Percentiles rank a stretch among this genome's conserved stretches.
Evolutionary conservation across 129 eudicot genomes (phyloP).

Genomic region (Artemisia annua): DNA sequence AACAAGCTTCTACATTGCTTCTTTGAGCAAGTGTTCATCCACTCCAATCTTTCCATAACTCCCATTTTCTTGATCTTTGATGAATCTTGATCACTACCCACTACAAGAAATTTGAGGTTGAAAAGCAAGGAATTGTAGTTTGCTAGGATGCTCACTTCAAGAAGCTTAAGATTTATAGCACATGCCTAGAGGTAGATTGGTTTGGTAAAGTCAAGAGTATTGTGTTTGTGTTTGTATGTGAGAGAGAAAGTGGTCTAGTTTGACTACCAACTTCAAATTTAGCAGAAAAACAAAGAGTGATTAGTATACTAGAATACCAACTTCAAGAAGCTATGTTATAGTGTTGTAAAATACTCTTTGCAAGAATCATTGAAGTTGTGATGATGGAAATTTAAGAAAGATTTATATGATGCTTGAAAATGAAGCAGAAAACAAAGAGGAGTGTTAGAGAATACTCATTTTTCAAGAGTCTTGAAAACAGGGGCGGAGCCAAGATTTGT

Average conservation of each 20-base stretch:
- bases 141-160: slow-evolving; percentile 19
- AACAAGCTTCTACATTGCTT: slow-evolving; percentile 57
- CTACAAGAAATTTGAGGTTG: slow-evolving; percentile 18
- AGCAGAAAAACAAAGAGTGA: slow-evolving; percentile 1
- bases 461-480: slow-evolving; percentile 30
- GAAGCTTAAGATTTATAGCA: slow-evolving; percentile 27
- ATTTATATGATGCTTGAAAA: slow-evolving; percentile 11
- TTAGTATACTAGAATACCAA: too few species aligned
- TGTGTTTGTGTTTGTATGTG: too few species aligned
- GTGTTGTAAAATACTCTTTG: slow-evolving; percentile 4
- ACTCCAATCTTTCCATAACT: slow-evolving; percentile 32
- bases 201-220: slow-evolving; percentile 10
- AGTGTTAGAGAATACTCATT: not conserved
- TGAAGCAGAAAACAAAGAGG: slow-evolving; percentile 16
- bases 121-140: slow-evolving; percentile 1
- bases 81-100: slow-evolving; percentile 19
- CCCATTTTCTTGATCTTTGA: slow-evolving; percentile 32
- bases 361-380: slow-evolving; percentile 16
- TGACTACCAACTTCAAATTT: slow-evolving; percentile 30
- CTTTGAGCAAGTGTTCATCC: slow-evolving; percentile 44
- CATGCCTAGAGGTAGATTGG: slow-evolving; percentile 12
- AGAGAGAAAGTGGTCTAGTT: slow-evolving; percentile 3
- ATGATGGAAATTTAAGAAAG: slow-evolving; percentile 14
- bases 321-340: slow-evolving; percentile 6
- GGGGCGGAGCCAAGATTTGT: too few species aligned